phyloP scores from a whole-genome alignment of 495 filamentous ascomycete species.

The Astrothelium macrocarpum region DNA sequence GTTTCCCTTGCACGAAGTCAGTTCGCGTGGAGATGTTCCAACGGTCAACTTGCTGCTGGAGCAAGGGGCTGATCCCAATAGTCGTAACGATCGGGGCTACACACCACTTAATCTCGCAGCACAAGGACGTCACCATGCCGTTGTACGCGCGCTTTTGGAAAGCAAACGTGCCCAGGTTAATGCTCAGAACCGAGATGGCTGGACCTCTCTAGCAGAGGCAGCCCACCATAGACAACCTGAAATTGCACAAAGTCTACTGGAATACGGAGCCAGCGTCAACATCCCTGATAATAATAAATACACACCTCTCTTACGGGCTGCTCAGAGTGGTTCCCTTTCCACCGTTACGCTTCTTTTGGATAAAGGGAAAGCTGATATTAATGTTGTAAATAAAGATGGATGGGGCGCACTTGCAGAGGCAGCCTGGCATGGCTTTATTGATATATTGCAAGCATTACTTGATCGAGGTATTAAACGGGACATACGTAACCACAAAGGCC shows the following conservation, averaged over 20 bases:
- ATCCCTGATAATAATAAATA: neutral
- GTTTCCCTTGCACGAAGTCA: constrained; percentile 7
- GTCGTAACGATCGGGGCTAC: neutral
- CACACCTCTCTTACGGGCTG: neutral
- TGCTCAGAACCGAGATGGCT: neutral
- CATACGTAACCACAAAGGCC: neutral
- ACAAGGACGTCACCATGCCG: neutral
- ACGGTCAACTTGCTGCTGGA: constrained; percentile 5
- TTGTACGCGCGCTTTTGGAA: neutral
- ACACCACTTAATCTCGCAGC: neutral
- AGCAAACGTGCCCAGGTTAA: neutral
- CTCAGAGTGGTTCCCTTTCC: neutral
- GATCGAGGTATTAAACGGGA: neutral
- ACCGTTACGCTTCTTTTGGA: neutral
- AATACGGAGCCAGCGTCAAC: neutral
- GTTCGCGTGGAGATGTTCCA: neutral
- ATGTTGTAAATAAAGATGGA: neutral
- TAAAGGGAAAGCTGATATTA: neutral
- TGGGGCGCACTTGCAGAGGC: neutral
- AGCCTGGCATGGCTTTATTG: neutral
- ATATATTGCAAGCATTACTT: neutral
- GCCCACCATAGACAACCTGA: neutral
- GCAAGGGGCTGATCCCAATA: constrained; percentile 10
- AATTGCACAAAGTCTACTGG: neutral
- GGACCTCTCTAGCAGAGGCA: neutral